phyloP scores from a whole-genome alignment of 1,284 basidiomycete genomes.

The Rhodotorula sp. region DNA sequence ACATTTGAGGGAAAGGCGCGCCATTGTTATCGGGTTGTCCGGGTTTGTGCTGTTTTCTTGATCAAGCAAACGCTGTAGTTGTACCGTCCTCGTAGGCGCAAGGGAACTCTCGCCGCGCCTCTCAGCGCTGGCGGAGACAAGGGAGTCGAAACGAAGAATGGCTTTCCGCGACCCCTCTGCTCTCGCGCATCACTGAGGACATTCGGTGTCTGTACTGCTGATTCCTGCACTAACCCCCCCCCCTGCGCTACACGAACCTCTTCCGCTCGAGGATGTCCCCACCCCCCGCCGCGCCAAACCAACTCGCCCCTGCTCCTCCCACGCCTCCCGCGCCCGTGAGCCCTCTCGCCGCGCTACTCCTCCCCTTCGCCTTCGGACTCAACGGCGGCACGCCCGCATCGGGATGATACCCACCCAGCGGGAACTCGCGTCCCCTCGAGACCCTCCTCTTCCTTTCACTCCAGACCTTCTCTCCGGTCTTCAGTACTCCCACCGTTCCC shows the following conservation, averaged over 20 bases:
- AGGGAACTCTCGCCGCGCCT: no score
- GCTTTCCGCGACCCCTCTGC: no score
- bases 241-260: conserved; percentile 5
- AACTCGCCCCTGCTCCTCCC: background rate
- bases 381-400: conserved; percentile 19
- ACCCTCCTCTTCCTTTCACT: background rate
- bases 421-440: conserved; percentile 25
- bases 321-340: background rate
- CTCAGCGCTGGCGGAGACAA: no score
- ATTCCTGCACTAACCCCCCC: no score
- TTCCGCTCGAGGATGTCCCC: conserved; percentile 15
- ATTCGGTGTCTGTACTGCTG: no score
- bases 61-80: no score
- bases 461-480: conserved; percentile 6
- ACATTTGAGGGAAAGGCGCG: no score
- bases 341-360: background rate
- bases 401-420: conserved; percentile 25
- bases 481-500: conserved; percentile 3
- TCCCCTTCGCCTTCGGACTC: conserved; percentile 12
- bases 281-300: background rate
- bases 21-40: no score
- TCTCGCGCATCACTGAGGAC: no score
- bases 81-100: no score
- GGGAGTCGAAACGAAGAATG: no score
- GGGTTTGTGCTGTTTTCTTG: no score